A percentile compares a stretch with the other conserved stretches of the same genome.
phyloP scores from a whole-genome alignment of 768 basidiomycete species.

The Suillus subalutaceus region DNA sequence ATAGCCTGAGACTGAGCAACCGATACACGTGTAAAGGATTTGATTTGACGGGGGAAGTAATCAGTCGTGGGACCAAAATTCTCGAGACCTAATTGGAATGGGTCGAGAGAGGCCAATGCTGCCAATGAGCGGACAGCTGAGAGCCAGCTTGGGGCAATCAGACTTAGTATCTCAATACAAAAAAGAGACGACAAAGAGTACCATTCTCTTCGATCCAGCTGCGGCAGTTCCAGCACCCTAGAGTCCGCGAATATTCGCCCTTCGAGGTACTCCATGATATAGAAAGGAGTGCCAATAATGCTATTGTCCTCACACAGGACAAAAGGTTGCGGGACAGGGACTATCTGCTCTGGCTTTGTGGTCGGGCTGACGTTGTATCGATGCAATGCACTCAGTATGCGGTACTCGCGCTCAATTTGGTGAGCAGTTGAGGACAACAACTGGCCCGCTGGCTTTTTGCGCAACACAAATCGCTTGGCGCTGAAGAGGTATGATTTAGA shows the following conservation, averaged over 20 bases:
- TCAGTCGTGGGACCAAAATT: slow-evolving; percentile 72
- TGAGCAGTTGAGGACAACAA: slow-evolving; percentile 92
- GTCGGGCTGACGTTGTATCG: slow-evolving; percentile 62
- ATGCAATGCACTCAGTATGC: slow-evolving; percentile 76
- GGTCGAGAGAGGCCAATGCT: slow-evolving; percentile 64
- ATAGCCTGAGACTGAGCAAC: slow-evolving; percentile 69
- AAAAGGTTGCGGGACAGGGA: slow-evolving; percentile 88
- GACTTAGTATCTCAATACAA: background rate
- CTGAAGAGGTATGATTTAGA: slow-evolving; percentile 33
- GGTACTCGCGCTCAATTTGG: slow-evolving; percentile 93
- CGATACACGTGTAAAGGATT: slow-evolving; percentile 82
- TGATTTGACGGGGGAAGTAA: slow-evolving; percentile 95
- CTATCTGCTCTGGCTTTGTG: slow-evolving; percentile 50
- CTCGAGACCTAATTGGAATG: slow-evolving; percentile 65
- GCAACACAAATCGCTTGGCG: slow-evolving; percentile 73
- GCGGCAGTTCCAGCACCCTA: slow-evolving; percentile 69
- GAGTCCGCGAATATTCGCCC: slow-evolving; percentile 93
- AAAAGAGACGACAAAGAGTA: slow-evolving; percentile 32
- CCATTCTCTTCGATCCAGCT: slow-evolving; percentile 72
- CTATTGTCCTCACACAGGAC: slow-evolving; percentile 76
- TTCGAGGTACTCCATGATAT: slow-evolving; percentile 94
- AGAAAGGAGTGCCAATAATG: slow-evolving; percentile 89
- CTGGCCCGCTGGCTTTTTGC: slow-evolving; percentile 90
- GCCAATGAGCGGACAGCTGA: slow-evolving; percentile 74
- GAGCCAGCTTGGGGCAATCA: slow-evolving; percentile 60